A percentile compares a stretch with the other conserved stretches of the same genome.
Evolutionary conservation across 2,329 filamentous ascomycete species (phyloP).

Genomic region (Alternaria rosae): DNA sequence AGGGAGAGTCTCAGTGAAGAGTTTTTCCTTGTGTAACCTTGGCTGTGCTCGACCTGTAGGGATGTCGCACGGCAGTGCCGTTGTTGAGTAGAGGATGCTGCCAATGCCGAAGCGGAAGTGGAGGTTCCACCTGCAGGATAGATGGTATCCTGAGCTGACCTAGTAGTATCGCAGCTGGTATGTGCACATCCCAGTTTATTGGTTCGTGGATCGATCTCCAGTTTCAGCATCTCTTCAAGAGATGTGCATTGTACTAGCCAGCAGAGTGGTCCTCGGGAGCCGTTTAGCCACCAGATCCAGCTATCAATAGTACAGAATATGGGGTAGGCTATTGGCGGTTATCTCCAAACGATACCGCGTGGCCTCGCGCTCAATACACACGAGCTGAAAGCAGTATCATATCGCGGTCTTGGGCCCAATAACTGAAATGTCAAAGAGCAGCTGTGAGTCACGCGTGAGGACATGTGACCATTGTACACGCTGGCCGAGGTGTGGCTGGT

Average conservation of each 20-base stretch:
- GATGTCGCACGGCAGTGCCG: slow-evolving; percentile 4
- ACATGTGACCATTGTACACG: slow-evolving; percentile 24
- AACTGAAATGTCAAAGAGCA: slow-evolving; percentile 6
- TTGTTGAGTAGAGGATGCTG: slow-evolving; percentile 1
- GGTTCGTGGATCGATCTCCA: slow-evolving; percentile 12
- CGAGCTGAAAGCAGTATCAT: slow-evolving; percentile 24
- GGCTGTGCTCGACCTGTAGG: slow-evolving; percentile 3
- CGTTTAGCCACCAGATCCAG: slow-evolving; percentile 26
- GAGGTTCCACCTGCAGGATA: slow-evolving; percentile 13
- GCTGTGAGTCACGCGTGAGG: slow-evolving; percentile 16
- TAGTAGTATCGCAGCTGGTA: slow-evolving; percentile 2
- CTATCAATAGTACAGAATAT: slow-evolving; percentile 21
- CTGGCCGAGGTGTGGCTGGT: slow-evolving; percentile 30
- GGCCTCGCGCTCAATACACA: slow-evolving; percentile 22
- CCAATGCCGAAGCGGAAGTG: slow-evolving; percentile 6
- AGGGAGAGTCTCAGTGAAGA: slow-evolving; percentile 15
- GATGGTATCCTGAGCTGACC: neutral
- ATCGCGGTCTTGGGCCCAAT: neutral
- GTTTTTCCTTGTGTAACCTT: slow-evolving; percentile 14
- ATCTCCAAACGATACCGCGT: slow-evolving; percentile 9
- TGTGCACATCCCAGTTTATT: slow-evolving; percentile 11
- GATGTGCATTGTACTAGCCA: slow-evolving; percentile 10
- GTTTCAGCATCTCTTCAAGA: slow-evolving; percentile 17
- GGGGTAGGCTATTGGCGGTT: slow-evolving; percentile 14
- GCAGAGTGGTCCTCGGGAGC: slow-evolving; percentile 17